These are phyloP conservation scores for Colletotrichum euphorbiae DNA, from an alignment of 2,329 filamentous ascomycete genomes.

Conservation along the genomic window DNA sequence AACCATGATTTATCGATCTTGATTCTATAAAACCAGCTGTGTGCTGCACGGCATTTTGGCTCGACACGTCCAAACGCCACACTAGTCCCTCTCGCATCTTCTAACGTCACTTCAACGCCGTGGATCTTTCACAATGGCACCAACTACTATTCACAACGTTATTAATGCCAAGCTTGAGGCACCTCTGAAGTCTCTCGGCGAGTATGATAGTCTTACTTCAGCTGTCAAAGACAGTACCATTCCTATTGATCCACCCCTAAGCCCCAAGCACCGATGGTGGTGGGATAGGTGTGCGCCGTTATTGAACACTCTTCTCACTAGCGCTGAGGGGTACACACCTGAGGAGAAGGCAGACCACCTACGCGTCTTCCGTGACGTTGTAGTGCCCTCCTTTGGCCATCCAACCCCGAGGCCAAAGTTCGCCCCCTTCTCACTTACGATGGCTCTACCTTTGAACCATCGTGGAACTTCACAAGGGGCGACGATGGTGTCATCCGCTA, in stretches of 20 bases:
- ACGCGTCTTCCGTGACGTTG: slow-evolving; percentile 36
- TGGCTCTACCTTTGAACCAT: slow-evolving; percentile 29
- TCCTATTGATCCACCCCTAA: slow-evolving; percentile 21
- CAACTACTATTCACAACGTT: background rate
- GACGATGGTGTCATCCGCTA: slow-evolving; percentile 27
- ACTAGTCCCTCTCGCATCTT: background rate
- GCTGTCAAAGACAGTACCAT: background rate
- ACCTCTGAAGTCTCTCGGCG: background rate
- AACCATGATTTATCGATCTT: background rate
- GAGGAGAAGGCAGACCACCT: slow-evolving; percentile 34
- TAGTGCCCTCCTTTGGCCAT: slow-evolving; percentile 27
- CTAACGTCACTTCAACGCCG: background rate
- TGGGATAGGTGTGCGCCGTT: slow-evolving; percentile 33
- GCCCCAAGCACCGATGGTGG: slow-evolving; percentile 26
- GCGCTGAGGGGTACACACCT: slow-evolving; percentile 19
- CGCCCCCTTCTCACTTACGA: slow-evolving; percentile 30
- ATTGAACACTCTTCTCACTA: slow-evolving; percentile 20
- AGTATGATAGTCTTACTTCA: background rate
- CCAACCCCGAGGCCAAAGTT: slow-evolving; percentile 24
- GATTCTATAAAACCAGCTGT: background rate
- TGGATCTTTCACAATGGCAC: slow-evolving; percentile 16
- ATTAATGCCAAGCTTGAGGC: background rate
- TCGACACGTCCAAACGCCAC: background rate
- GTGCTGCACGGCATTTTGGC: background rate
- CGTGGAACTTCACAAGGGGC: slow-evolving; percentile 31